Conservation (phyloP, 2,329 filamentous ascomycete genomes). For the Chaetomium sp. region DNA sequence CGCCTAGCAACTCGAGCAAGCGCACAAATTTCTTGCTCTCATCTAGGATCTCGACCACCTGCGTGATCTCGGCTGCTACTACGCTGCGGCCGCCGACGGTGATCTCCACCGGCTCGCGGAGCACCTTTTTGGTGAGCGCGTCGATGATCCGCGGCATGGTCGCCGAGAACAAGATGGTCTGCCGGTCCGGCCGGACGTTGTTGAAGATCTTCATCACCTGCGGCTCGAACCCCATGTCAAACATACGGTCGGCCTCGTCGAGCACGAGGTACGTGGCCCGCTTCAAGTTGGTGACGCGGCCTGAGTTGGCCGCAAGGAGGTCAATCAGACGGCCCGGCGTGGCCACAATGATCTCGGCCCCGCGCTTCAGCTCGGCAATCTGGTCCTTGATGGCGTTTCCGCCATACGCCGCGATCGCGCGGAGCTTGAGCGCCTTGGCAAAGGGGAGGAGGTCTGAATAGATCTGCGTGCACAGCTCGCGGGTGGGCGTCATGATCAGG, state of each 20-base stretch:
- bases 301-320: slow-evolving; percentile 84
- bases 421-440: slow-evolving; percentile 74
- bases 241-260: slow-evolving; percentile 98
- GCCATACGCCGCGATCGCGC: slow-evolving; percentile 87
- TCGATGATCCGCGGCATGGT: slow-evolving; percentile 95
- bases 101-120: slow-evolving; percentile 82
- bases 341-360: slow-evolving; percentile 89
- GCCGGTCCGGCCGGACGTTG: slow-evolving; percentile 84
- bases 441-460: slow-evolving; percentile 93
- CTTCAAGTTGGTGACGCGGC: slow-evolving; percentile 84
- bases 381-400: slow-evolving; percentile 96
- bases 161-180: slow-evolving; percentile 92
- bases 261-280: slow-evolving; percentile 91
- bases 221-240: slow-evolving; percentile 98
- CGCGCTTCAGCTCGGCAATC: slow-evolving; percentile 91
- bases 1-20: slow-evolving; percentile 77
- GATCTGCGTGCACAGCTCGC: slow-evolving; percentile 90
- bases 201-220: slow-evolving; percentile 95
- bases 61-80: slow-evolving; percentile 87
- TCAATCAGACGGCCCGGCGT: slow-evolving; percentile 96
- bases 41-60: slow-evolving; percentile 80
- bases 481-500: slow-evolving; percentile 87
- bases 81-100: slow-evolving; percentile 82
- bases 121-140: slow-evolving; percentile 77
- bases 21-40: slow-evolving; percentile 79